These are phyloP conservation scores for Boletus sensibilis DNA, from an alignment of 768 basidiomycete species.

Conservation along the genomic window DNA sequence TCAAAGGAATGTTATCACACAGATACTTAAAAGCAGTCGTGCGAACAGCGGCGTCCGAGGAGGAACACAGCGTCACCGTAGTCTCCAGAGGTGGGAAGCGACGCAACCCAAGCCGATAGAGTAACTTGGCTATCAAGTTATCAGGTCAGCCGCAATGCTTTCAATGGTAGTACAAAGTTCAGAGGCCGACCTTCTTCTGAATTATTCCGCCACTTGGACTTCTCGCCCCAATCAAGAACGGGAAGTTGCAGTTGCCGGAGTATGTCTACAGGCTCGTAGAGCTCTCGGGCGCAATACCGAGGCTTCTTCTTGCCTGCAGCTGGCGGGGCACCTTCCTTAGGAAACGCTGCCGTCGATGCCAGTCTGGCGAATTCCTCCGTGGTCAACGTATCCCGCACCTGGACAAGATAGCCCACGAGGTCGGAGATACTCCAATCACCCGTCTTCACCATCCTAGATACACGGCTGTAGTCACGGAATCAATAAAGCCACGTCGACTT, in stretches of 20 bases:
- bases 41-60: constrained; percentile 49
- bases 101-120: constrained; percentile 68
- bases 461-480: background rate
- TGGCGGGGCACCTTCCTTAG: constrained; percentile 44
- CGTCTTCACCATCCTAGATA: constrained; percentile 76
- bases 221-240: constrained; percentile 81
- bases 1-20: constrained; percentile 63
- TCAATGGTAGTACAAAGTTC: background rate
- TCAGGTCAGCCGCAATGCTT: constrained; percentile 2
- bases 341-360: constrained; percentile 71
- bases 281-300: constrained; percentile 63
- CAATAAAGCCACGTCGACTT: constrained; percentile 12
- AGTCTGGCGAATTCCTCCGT: constrained; percentile 56
- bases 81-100: constrained; percentile 65
- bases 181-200: constrained; percentile 77
- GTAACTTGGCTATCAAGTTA: constrained; percentile 62
- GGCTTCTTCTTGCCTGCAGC: constrained; percentile 35
- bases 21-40: constrained; percentile 75
- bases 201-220: constrained; percentile 72
- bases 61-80: constrained; percentile 68
- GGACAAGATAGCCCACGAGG: constrained; percentile 83
- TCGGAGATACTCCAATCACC: constrained; percentile 89
- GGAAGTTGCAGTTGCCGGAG: constrained; percentile 76
- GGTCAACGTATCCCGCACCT: constrained; percentile 65
- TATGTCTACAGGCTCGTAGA: constrained; percentile 81